Base-by-base conservation (phyloP, 805 yeast genomes). In the Millerago galiae region DNA sequence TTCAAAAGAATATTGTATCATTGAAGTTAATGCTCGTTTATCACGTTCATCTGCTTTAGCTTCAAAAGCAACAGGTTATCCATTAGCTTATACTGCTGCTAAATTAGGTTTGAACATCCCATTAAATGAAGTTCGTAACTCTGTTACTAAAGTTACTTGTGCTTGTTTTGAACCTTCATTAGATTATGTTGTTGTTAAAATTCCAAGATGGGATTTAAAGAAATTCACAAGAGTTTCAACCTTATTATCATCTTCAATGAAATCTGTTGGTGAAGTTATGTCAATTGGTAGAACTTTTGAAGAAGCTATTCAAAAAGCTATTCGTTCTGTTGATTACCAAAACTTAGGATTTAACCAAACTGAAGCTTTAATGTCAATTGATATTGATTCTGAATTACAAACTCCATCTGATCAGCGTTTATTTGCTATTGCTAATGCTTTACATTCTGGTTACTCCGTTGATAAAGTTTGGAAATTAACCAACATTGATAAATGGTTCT, bases 211-310 rank as follows among this genome's bases (percentile, higher is more conserved):
- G 99, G 99, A 91, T 69, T 77, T 91, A 69, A 85, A 86, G 73
- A 91, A 91, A 69, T 91, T 91, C 69, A 86, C 91, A 48, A 77
- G 96, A 63, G 98, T 91, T 31, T 84, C 95, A 16, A 81, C 86
- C 40, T 74, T 81, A 62, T 77, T 91, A 55, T 83, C 93, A 9
- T 89, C 97, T 2, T 80, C 96, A 26, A 91, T 91, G 99, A 91
- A 91, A 70, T 89, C 97, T 48, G 98, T 91, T 52, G 99, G 99
- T 72, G 99, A 91, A 66, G 98, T 93, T 41, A 91, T 91, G 99
- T 77, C 91, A 53, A 87, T 91, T 59, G 99, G 99, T 59, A 77
- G 99, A 65, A 91, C 95, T 24, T 91, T 91, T 54, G 99, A 91
- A 67, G 99, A 91, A 64, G 95, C 97, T 9, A 86, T 91, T 51